Evolutionary conservation across 2,329 filamentous ascomycete species (phyloP), one percentile per base, ranked within the genome.

Genomic region (Arthrobotrys sphaeroides): DNA sequence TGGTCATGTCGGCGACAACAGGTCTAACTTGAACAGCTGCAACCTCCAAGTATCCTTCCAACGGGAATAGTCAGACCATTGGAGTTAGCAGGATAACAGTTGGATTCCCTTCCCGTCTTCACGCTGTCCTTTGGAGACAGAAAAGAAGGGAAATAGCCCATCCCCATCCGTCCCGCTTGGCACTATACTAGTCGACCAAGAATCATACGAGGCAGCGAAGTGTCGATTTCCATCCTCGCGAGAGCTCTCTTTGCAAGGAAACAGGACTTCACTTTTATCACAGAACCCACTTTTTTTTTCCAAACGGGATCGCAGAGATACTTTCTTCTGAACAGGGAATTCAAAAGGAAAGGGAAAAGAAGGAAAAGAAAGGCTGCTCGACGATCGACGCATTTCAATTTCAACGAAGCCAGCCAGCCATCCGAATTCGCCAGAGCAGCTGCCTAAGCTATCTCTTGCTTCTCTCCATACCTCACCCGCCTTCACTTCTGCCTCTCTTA

Each of bases 341-440:
- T n/a, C 13, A 40, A 28, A 12, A 49, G 6, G n/a, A 33, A 20
- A 22, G 26, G 26, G n/a, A 33, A 20, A 18, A 43, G 18, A 22
- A 22, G 10, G 18, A 24, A 38, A 24, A 36, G 7, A 38, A 36
- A 55, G 18, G 51, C 18, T 0, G 31, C 42, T 68, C 53, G 26
- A 69, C 18, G 66, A 70, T 70, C 66, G 66, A 43, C 66, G 53
- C 43, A 61, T 69, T 61, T 69, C 66, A 69, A 69, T 69, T 38
- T 69, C 51, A 55, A 55, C 33, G 55, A n/a, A 43, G n/a, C 55
- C 55, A 57, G 51, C 51, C 28, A 60, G 66, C 66, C 66, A 70
- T 59, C 66, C 66, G 60, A 59, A 59, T 69, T 45, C 43, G 18
- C 42, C 28, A 36, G 40, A 42, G 60, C 66, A 62, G 66, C 57